Evolutionary conservation across 2,329 filamentous ascomycete genomes (phyloP), one percentile per base, ranked within the genome.

Genomic region (Hypoxylon sp.): DNA sequence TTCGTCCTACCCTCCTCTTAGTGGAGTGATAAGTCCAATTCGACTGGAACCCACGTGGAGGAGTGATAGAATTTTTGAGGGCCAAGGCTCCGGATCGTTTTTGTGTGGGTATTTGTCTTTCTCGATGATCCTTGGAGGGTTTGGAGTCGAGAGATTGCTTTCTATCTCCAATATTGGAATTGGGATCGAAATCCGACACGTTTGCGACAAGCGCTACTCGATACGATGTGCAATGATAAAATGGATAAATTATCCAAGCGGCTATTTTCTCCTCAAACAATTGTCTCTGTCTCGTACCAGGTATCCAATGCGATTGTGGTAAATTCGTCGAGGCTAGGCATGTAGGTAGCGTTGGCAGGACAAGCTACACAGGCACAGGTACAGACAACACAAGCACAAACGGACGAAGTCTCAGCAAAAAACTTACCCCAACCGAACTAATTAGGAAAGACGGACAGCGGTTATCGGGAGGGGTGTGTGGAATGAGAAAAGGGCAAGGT

Each of bases 1-100:
- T 63, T 63, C 46, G 63, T 69, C 61, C 62, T 70, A 70, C 65
- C 49, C 65, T 63, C 49, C 50, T 56, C 50, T 36, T 53, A 48
- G 38, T 19, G 32, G 43, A 60, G 32, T 34, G 45, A 23, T 17
- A 51, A 56, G 4, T 36, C 48, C 21, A 45, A 49, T 36, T 63
- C 61, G 34, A 38, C 59, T 36, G 58, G 60, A 51, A 25, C 28
- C 56, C 41, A 60, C 34, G 41, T 34, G 21, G 43, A 30, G 34
- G 57, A 45, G 32, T 41, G 23, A 46, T 13, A 30, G 55, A 51
- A 50, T 46, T 25, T 23, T 45, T 25, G 30, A 63, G 43, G 32
- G 7, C 36, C 43, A 55, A 45, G 41, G 53, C 30, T 63, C n/a
- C n/a, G n/a, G n/a, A n/a, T n/a, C 28, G 50, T 50, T 61, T 62